Evolutionary conservation across 2,329 filamentous ascomycete genomes (phyloP).

Genomic region (Saccharata proteae): DNA sequence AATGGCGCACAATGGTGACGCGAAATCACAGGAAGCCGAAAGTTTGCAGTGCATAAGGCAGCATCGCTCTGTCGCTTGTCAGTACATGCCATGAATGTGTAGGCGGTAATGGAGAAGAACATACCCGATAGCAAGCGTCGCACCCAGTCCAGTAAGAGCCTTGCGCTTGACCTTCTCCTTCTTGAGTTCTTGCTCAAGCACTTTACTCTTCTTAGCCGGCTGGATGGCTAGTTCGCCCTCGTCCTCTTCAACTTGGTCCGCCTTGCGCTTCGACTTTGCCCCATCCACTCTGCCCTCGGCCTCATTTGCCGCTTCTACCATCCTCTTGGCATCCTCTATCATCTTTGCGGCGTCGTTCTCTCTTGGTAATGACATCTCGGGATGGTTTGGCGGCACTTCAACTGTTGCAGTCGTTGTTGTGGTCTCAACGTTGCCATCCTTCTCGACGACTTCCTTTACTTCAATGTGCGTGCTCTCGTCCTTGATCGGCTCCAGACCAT

Average conservation of each 20-base stretch:
- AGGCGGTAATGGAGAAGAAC: constrained; percentile 31
- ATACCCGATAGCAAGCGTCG: constrained; percentile 83
- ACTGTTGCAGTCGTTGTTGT: constrained; percentile 64
- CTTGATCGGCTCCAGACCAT: constrained; percentile 44
- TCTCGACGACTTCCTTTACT: constrained; percentile 52
- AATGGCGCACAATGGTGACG: too few species aligned
- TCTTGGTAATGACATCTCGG: constrained; percentile 58
- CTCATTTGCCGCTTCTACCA: constrained; percentile 64
- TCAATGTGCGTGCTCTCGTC: too few species aligned
- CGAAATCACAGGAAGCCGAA: too few species aligned
- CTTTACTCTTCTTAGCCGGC: constrained; percentile 60
- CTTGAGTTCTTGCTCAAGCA: constrained; percentile 62
- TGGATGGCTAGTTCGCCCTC: constrained; percentile 31
- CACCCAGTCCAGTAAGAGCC: constrained; percentile 74
- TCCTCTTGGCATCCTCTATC: constrained; percentile 75
- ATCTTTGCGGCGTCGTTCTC: constrained; percentile 72
- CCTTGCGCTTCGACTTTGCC: constrained; percentile 24
- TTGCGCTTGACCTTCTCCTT: constrained; percentile 79
- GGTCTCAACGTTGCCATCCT: constrained; percentile 49
- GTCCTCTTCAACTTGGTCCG: constrained; percentile 45
- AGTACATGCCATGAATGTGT: too few species aligned
- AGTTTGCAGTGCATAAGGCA: too few species aligned
- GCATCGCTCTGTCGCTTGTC: too few species aligned
- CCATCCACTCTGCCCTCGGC: constrained; percentile 24
- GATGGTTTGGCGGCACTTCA: constrained; percentile 56